Evolutionary conservation across 106 monocot genomes (phyloP).

Genomic region (Amphibolis antarctica): DNA sequence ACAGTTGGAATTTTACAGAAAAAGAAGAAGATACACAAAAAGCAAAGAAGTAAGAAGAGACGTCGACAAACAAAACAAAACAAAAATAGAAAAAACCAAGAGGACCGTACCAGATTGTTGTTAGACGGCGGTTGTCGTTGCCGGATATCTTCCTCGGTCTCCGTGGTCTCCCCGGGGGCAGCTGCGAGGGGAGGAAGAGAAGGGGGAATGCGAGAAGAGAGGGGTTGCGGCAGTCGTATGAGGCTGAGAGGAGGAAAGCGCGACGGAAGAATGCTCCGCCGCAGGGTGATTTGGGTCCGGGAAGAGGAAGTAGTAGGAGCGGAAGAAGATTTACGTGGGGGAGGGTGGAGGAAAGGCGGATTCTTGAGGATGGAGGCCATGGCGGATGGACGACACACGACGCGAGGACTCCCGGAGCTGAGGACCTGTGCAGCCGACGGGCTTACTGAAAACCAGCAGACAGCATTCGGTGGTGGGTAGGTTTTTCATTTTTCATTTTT

Average conservation of each 20-base stretch:
- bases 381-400: too few relatives aligned
- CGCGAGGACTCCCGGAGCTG: too few relatives aligned
- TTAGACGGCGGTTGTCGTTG: too few relatives aligned
- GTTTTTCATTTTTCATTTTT: too few relatives aligned
- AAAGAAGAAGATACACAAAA: background rate
- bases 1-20: background rate
- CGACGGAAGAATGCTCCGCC: background rate
- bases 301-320: background rate
- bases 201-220: background rate
- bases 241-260: background rate
- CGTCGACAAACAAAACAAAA: background rate
- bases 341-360: background rate
- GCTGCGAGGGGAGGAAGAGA: background rate
- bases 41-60: background rate
- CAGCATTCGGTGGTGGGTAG: too few relatives aligned
- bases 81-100: background rate
- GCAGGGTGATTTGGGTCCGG: background rate
- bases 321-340: too few relatives aligned
- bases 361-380: constrained; percentile 4
- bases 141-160: constrained; percentile 6
- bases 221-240: background rate
- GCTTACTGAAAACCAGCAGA: too few relatives aligned
- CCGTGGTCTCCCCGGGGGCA: constrained; percentile 2
- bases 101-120: background rate
- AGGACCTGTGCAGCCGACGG: too few relatives aligned